Evolutionary conservation across 192 early-diverging fungal genomes (phyloP).

Genomic region (Geosiphon pyriformis): DNA sequence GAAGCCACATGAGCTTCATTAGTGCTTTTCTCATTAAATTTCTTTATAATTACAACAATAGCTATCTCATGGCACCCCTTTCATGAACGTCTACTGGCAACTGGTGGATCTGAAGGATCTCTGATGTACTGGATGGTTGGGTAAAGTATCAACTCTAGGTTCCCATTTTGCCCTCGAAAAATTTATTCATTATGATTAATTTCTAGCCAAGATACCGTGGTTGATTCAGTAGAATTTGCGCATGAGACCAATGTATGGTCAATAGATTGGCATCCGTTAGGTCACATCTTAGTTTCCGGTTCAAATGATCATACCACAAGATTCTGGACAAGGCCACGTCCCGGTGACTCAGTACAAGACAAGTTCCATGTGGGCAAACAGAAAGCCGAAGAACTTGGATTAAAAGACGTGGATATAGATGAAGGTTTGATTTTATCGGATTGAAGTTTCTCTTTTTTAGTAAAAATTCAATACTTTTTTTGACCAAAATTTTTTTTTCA

Average conservation of each 20-base stretch:
- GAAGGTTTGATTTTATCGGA: conserved; percentile 9
- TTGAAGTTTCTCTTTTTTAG: neutral
- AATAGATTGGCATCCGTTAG: conserved; percentile 94
- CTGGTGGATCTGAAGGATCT: conserved; percentile 86
- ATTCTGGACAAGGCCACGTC: conserved; percentile 92
- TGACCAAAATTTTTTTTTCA: neutral
- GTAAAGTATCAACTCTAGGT: no score
- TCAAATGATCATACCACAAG: conserved; percentile 95
- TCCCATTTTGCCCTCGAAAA: neutral
- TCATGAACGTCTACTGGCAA: conserved; percentile 83
- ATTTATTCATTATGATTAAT: neutral
- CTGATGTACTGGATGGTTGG: conserved; percentile 86
- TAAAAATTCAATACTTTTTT: neutral
- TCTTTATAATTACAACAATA: conserved; percentile 21
- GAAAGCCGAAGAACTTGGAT: conserved; percentile 40
- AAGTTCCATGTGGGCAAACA: conserved; percentile 52
- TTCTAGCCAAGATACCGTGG: conserved; percentile 17
- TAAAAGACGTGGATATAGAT: conserved; percentile 26
- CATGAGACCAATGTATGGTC: conserved; percentile 92
- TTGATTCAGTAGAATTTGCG: conserved; percentile 58
- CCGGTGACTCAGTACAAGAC: conserved; percentile 61
- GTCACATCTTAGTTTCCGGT: conserved; percentile 89
- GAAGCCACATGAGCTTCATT: neutral
- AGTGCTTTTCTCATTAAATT: neutral
- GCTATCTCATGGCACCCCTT: conserved; percentile 93